Evolutionary conservation across 495 filamentous ascomycete species (phyloP).

Genomic region (Chaetomidium leptoderma): DNA sequence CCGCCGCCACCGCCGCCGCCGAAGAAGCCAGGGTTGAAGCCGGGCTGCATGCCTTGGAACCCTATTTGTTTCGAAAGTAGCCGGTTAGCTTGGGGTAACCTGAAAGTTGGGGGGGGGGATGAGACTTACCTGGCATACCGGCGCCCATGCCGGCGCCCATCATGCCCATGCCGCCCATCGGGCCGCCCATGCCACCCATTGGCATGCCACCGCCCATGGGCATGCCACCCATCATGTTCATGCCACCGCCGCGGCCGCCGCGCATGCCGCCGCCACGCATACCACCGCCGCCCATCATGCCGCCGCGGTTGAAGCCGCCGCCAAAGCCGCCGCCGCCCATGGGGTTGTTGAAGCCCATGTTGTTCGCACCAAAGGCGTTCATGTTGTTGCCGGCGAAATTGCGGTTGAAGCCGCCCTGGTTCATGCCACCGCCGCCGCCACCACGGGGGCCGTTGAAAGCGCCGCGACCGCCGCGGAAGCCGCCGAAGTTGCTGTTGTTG

Average conservation of each 20-base stretch:
- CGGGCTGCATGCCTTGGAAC: conserved; percentile 64
- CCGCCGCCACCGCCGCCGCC: conserved; percentile 36
- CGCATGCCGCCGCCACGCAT: conserved; percentile 57
- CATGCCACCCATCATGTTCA: conserved; percentile 35
- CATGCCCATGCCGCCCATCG: conserved; percentile 46
- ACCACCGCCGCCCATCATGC: conserved; percentile 56
- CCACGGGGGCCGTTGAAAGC: conserved; percentile 33
- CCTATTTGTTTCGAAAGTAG: conserved; percentile 40
- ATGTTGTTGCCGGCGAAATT: conserved; percentile 37
- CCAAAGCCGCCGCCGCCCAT: conserved; percentile 63
- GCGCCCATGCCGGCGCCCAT: conserved; percentile 45
- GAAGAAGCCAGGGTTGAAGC: conserved; percentile 82
- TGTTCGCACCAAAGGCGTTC: conserved; percentile 34
- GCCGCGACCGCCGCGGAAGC: conserved; percentile 37
- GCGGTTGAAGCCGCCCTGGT: conserved; percentile 46
- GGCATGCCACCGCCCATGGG: conserved; percentile 35
- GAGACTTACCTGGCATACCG: conserved; percentile 54
- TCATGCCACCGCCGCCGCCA: conserved; percentile 27
- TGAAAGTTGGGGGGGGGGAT: not conserved
- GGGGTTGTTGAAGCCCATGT: conserved; percentile 43
- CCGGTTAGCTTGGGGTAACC: not conserved
- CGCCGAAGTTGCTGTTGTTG: conserved; percentile 37
- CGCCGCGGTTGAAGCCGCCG: conserved; percentile 53
- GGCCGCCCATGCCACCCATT: conserved; percentile 35
- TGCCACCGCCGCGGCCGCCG: conserved; percentile 61